A percentile compares a stretch with the other conserved stretches of the same genome.
Evolutionary conservation across 305 asterid genomes (phyloP).

Genomic region (Plantago coronopus): DNA sequence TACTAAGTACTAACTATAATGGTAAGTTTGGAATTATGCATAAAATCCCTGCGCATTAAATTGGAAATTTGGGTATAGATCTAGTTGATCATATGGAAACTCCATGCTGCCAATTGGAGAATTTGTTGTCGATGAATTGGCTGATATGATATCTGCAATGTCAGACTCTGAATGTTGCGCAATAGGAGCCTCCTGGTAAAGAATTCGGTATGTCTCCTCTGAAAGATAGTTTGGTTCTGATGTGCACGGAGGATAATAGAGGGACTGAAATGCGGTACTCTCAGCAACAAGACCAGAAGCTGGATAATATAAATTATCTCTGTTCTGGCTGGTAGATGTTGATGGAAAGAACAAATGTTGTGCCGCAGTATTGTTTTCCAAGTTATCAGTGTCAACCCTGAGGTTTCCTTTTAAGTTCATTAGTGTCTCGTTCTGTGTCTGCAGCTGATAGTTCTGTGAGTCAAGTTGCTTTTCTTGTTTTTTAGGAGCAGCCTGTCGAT

Average conservation of each 20-base stretch:
- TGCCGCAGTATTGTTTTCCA: conserved; percentile 32
- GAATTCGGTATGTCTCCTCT: conserved; percentile 36
- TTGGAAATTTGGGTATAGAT: conserved; percentile 56
- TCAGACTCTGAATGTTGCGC: conserved; percentile 42
- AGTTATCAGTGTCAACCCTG: conserved; percentile 51
- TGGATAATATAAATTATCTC: conserved; percentile 36
- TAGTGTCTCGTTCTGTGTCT: conserved; percentile 38
- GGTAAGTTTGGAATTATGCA: conserved; percentile 25
- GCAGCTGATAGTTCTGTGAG: conserved; percentile 27
- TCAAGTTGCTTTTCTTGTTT: conserved; percentile 41
- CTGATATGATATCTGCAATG: conserved; percentile 51
- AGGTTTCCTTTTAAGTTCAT: conserved; percentile 49
- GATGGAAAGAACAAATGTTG: conserved; percentile 53
- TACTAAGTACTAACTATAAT: conserved; percentile 1
- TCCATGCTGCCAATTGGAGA: conserved; percentile 70
- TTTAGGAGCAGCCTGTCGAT: conserved; percentile 35
- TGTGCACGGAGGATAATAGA: conserved; percentile 61
- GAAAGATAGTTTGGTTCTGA: conserved; percentile 67
- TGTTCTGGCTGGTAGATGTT: conserved; percentile 24
- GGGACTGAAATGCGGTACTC: conserved; percentile 43
- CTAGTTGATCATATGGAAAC: conserved; percentile 48
- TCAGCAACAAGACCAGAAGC: conserved; percentile 33
- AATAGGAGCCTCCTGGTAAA: conserved; percentile 31
- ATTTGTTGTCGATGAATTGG: conserved; percentile 61
- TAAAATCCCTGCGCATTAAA: conserved; percentile 50